These are phyloP conservation scores for Elaeagnus macrophylla DNA, from an alignment of 306 rosid genomes.

Conservation along the genomic window DNA sequence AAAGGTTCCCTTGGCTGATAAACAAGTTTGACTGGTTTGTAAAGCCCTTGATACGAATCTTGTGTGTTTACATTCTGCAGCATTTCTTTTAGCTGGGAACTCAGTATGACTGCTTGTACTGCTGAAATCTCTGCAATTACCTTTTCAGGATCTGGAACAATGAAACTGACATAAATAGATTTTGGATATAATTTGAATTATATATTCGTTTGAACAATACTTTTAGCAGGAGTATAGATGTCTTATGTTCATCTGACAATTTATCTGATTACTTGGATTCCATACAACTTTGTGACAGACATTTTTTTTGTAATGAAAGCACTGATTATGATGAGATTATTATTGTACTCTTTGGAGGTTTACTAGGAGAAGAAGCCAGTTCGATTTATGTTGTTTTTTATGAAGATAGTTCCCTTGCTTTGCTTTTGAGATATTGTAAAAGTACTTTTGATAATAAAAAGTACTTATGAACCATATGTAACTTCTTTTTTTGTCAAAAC, in stretches of 20 bases:
- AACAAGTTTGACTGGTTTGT: constrained; percentile 67
- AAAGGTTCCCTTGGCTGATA: constrained; percentile 85
- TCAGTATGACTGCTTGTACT: constrained; percentile 55
- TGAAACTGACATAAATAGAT: constrained; percentile 18
- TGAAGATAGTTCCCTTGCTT: too few species aligned
- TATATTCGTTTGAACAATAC: background rate
- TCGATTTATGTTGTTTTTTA: background rate
- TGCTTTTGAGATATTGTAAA: too few species aligned
- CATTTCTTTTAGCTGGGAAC: constrained; percentile 76
- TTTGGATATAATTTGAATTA: background rate
- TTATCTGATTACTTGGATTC: background rate
- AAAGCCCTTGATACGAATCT: constrained; percentile 35
- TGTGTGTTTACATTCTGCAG: constrained; percentile 47
- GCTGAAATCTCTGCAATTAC: constrained; percentile 55
- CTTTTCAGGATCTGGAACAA: constrained; percentile 47
- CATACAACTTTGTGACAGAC: background rate
- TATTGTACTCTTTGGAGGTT: background rate
- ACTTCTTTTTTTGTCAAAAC: too few species aligned
- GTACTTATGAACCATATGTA: too few species aligned
- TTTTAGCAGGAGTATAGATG: background rate
- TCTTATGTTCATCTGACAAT: background rate
- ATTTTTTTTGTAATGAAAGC: background rate
- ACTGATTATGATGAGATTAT: background rate
- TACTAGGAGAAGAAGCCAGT: background rate
- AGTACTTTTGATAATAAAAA: too few species aligned